Conservation (phyloP, 257 asterid genomes). For the Solanum habrochaites region DNA sequence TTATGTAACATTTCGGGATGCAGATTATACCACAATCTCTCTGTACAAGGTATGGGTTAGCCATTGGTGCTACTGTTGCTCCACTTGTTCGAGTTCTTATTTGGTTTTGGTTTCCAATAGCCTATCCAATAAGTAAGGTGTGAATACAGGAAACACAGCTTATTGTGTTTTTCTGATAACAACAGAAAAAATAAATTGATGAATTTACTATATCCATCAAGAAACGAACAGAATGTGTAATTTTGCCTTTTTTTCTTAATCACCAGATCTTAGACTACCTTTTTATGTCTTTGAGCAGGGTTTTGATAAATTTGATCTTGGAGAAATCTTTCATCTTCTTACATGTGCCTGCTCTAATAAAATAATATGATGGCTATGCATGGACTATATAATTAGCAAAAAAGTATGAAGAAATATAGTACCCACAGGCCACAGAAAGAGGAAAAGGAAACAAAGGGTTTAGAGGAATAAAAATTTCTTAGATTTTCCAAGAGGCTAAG, state of each 20-base stretch:
- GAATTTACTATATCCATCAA: neutral
- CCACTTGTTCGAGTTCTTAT: conserved; percentile 37
- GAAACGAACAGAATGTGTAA: neutral
- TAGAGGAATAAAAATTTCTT: too few species aligned
- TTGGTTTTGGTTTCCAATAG: conserved; percentile 42
- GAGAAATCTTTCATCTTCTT: conserved; percentile 10
- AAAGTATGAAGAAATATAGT: too few species aligned
- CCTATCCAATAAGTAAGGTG: conserved; percentile 81
- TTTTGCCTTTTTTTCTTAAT: neutral
- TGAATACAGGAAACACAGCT: neutral
- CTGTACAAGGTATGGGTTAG: conserved; percentile 48
- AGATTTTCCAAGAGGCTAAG: too few species aligned
- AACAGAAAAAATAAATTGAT: too few species aligned
- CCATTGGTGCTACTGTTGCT: conserved; percentile 58
- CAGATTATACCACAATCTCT: conserved; percentile 36
- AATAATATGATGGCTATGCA: too few species aligned
- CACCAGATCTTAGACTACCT: conserved; percentile 53
- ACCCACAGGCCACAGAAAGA: too few species aligned
- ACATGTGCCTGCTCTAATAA: too few species aligned
- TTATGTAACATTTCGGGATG: neutral
- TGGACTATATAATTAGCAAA: too few species aligned
- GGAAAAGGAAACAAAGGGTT: too few species aligned
- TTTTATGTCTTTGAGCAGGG: conserved; percentile 16
- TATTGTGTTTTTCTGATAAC: neutral
- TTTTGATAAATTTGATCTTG: conserved; percentile 46